Base-by-base conservation (phyloP, 192 early-diverging fungal genomes). In the Linderina pennispora region DNA sequence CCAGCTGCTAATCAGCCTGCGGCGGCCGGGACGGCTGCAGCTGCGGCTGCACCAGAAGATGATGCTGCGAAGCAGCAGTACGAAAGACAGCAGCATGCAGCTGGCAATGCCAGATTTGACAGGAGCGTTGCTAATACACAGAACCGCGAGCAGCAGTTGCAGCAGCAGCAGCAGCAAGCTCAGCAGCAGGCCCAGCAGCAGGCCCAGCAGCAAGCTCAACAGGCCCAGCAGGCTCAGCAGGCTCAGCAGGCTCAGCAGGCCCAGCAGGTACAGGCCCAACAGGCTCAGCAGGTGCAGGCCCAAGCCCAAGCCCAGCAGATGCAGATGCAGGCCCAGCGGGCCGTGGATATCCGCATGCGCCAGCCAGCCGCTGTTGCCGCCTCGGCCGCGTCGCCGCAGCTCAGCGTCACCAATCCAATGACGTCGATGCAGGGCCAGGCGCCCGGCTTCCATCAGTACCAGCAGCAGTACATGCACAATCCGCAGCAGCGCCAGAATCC, bases 241-340 rank as follows among this genome's bases (percentile, higher is more conserved):
- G 23, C 4, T 9, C 50, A 59, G 18, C 25, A 23, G 50, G 55
- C 2, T 40, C 69, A 70, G 44, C 69, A 73, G 41, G 64, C 69
- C 1, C 62, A 62, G n/a, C n/a, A n/a, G n/a, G n/a, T n/a, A n/a
- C n/a, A n/a, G n/a, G n/a, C n/a, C n/a, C n/a, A n/a, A n/a, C n/a
- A n/a, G n/a, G n/a, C n/a, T n/a, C n/a, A n/a, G n/a, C n/a, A n/a
- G n/a, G 24, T 49, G 13, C 62, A 70, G 50, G n/a, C n/a, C n/a
- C n/a, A n/a, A n/a, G n/a, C n/a, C n/a, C n/a, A n/a, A n/a, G n/a
- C n/a, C n/a, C 61, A 62, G 24, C 58, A 55, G 35, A 39, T 46
- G 44, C 40, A 50, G 36, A 50, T 51, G 43, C 65, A 62, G 19
- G 48, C 50, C 9, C 47, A 50, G 36, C n/a, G n/a, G n/a, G n/a